These are phyloP conservation scores for Hymenoscyphus fructigenus DNA, from an alignment of 2,329 filamentous ascomycete species.

Conservation along the genomic window DNA sequence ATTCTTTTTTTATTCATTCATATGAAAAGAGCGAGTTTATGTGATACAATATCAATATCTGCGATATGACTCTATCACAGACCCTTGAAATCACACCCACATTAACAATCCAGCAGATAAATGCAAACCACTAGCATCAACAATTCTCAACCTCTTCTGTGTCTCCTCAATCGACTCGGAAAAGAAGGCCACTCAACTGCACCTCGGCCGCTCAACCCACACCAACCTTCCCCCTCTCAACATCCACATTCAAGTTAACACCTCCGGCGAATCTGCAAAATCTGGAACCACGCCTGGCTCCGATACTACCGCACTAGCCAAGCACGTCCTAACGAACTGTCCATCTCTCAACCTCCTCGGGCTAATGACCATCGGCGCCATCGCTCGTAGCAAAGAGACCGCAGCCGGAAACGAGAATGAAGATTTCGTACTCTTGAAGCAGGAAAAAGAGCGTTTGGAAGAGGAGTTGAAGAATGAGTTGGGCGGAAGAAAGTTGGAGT, in stretches of 20 bases:
- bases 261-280: constrained; percentile 83
- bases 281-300: constrained; percentile 72
- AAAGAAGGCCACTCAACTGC: constrained; percentile 83
- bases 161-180: constrained; percentile 85
- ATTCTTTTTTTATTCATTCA: neutral
- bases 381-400: constrained; percentile 75
- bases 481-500: constrained; percentile 62
- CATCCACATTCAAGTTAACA: constrained; percentile 94
- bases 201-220: constrained; percentile 62
- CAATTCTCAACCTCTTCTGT: constrained; percentile 85
- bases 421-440: constrained; percentile 72
- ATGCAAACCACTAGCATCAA: constrained; percentile 78
- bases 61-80: neutral
- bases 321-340: constrained; percentile 67
- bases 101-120: constrained; percentile 59
- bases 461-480: constrained; percentile 61
- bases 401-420: constrained; percentile 82
- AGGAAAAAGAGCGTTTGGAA: constrained; percentile 70
- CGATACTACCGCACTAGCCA: constrained; percentile 63
- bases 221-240: constrained; percentile 37
- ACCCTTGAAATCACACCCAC: neutral
- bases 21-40: neutral
- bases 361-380: constrained; percentile 96
- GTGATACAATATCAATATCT: neutral
- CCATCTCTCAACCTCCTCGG: constrained; percentile 74